Conservation (phyloP, 352 stramenopile species). For the Peronospora belbahrii region DNA sequence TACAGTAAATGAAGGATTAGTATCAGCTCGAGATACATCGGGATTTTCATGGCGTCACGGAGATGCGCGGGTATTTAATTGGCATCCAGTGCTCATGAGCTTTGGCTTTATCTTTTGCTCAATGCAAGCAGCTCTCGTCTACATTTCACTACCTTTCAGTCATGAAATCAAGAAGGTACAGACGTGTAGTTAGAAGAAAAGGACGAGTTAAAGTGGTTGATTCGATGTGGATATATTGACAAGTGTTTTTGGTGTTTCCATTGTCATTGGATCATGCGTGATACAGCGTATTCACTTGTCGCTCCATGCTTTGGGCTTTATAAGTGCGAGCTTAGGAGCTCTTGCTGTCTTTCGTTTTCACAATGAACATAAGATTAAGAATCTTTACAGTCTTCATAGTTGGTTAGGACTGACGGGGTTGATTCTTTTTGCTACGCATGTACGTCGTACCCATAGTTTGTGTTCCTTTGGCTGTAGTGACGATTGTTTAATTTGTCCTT, state of each 20-base stretch:
- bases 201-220: background rate
- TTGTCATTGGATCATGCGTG: too few relatives aligned
- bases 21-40: slow-evolving; percentile 37
- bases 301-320: slow-evolving; percentile 55
- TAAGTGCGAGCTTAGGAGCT: slow-evolving; percentile 47
- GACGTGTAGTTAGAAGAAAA: background rate
- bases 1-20: slow-evolving; percentile 27
- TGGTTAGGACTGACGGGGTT: slow-evolving; percentile 70
- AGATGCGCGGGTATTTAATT: slow-evolving; percentile 76
- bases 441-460: too few relatives aligned
- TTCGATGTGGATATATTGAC: too few relatives aligned
- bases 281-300: slow-evolving; percentile 69
- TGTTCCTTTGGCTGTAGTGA: too few relatives aligned
- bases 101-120: slow-evolving; percentile 79
- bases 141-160: slow-evolving; percentile 59
- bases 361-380: slow-evolving; percentile 80
- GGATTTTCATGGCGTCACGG: slow-evolving; percentile 64
- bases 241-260: too few relatives aligned
- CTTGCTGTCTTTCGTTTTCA: slow-evolving; percentile 83
- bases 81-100: slow-evolving; percentile 83
- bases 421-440: slow-evolving; percentile 43
- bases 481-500: slow-evolving; percentile 3
- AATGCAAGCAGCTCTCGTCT: slow-evolving; percentile 51
- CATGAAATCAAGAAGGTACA: slow-evolving; percentile 60
- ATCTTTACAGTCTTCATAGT: slow-evolving; percentile 84